Evolutionary conservation across 2,329 filamentous ascomycete genomes (phyloP).

Genomic region (Xylaria sp.): DNA sequence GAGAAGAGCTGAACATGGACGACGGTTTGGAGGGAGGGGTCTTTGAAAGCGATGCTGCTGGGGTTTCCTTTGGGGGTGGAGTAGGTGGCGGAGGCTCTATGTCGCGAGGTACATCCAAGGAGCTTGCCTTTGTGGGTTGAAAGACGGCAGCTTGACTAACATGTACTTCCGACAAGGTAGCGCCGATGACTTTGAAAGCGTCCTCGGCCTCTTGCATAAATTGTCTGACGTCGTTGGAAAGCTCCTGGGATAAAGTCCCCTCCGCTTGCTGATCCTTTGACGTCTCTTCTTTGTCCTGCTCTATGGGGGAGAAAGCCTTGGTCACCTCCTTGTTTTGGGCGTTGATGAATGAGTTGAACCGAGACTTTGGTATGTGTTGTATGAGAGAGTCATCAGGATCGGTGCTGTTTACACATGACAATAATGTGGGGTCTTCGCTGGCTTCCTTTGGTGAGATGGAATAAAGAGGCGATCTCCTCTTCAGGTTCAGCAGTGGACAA

Average conservation of each 20-base stretch:
- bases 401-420: constrained; percentile 44
- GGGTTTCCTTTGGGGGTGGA: constrained; percentile 37
- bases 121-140: constrained; percentile 42
- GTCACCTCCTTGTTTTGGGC: constrained; percentile 21
- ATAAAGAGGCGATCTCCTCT: constrained; percentile 53
- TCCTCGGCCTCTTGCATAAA: constrained; percentile 63
- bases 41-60: constrained; percentile 24
- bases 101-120: constrained; percentile 29
- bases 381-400: constrained; percentile 47
- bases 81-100: constrained; percentile 36
- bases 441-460: constrained; percentile 44
- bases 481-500: constrained; percentile 46
- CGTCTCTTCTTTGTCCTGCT: constrained; percentile 44
- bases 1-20: constrained; percentile 15
- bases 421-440: constrained; percentile 43
- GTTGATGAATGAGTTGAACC: constrained; percentile 26
- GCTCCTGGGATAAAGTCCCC: constrained; percentile 36
- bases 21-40: constrained; percentile 20
- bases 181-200: constrained; percentile 60
- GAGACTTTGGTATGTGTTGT: constrained; percentile 37
- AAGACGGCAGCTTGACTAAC: constrained; percentile 43
- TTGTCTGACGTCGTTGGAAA: constrained; percentile 56
- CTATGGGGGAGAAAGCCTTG: constrained; percentile 43
- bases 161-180: constrained; percentile 55
- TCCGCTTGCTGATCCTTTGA: constrained; percentile 32